Percentiles rank a stretch among this genome's conserved stretches.
Evolutionary conservation across 2,329 filamentous ascomycete species (phyloP).

Genomic region (Exophiala sp.): DNA sequence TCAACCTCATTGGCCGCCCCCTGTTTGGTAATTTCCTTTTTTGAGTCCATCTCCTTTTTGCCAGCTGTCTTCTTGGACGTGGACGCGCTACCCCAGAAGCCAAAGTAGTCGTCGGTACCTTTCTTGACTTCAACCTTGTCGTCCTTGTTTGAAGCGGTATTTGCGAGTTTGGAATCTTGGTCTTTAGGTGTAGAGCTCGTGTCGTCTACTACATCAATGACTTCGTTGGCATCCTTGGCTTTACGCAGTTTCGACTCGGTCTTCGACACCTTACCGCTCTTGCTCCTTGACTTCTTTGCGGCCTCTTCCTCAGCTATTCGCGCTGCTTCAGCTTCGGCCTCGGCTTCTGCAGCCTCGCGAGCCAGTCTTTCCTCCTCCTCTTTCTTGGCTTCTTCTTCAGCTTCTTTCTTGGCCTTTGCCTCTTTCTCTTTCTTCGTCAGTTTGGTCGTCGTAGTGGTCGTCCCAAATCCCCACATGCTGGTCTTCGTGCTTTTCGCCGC

Average conservation of each 20-base stretch:
- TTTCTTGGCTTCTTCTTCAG: slow-evolving; percentile 29
- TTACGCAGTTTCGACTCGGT: slow-evolving; percentile 28
- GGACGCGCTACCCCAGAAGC: slow-evolving; percentile 28
- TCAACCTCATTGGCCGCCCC: slow-evolving; percentile 40
- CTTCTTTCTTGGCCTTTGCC: slow-evolving; percentile 40
- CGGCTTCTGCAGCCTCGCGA: slow-evolving; percentile 32
- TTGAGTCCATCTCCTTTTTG: slow-evolving; percentile 35
- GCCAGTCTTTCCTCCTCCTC: slow-evolving; percentile 31
- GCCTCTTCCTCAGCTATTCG: neutral
- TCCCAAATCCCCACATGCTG: slow-evolving; percentile 42
- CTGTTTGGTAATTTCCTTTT: slow-evolving; percentile 42
- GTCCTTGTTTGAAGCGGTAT: slow-evolving; percentile 27
- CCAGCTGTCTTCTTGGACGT: slow-evolving; percentile 33
- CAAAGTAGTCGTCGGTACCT: slow-evolving; percentile 28
- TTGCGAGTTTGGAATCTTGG: slow-evolving; percentile 24
- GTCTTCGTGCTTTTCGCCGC: slow-evolving; percentile 34
- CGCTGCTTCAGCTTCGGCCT: slow-evolving; percentile 34
- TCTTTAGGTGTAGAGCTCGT: slow-evolving; percentile 22
- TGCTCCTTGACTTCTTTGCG: slow-evolving; percentile 33
- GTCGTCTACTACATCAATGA: slow-evolving; percentile 35
- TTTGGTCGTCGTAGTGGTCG: slow-evolving; percentile 37
- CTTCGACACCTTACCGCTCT: slow-evolving; percentile 24
- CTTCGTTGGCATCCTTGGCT: slow-evolving; percentile 29
- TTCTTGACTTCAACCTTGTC: slow-evolving; percentile 25
- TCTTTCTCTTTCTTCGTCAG: slow-evolving; percentile 44